These are phyloP conservation scores for Aspergillus carlsbadensis DNA, from an alignment of 495 filamentous ascomycete species.

Conservation along the genomic window DNA sequence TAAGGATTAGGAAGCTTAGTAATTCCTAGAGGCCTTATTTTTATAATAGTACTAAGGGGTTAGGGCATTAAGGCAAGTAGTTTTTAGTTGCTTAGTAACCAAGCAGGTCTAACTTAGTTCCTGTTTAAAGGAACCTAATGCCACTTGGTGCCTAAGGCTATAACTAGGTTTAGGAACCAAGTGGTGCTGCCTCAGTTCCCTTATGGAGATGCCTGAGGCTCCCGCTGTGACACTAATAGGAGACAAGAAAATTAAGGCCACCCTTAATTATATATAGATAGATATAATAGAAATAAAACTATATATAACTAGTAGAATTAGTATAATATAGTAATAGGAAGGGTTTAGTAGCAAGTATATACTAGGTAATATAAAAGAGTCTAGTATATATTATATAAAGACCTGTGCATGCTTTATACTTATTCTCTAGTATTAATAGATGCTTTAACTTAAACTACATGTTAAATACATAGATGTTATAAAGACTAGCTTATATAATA, in stretches of 20 bases:
- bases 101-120: too few species aligned
- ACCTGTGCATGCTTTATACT: conserved; percentile 61
- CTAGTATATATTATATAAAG: conserved; percentile 57
- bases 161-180: too few species aligned
- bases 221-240: too few species aligned
- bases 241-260: conserved; percentile 23
- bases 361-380: conserved; percentile 55
- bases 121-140: too few species aligned
- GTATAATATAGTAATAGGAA: conserved; percentile 59
- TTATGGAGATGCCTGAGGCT: too few species aligned
- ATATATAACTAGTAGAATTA: conserved; percentile 61
- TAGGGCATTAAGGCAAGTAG: too few species aligned
- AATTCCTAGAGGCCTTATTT: too few species aligned
- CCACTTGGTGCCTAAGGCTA: too few species aligned
- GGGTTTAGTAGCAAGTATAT: conserved; percentile 62
- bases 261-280: conserved; percentile 49
- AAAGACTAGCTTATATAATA: conserved; percentile 60
- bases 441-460: conserved; percentile 53
- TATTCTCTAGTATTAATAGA: conserved; percentile 56
- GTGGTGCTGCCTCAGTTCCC: too few species aligned
- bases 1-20: too few species aligned
- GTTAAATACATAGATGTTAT: conserved; percentile 55
- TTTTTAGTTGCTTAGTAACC: too few species aligned
- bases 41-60: too few species aligned
- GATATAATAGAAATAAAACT: conserved; percentile 60